phyloP scores from a whole-genome alignment of 257 asterid species.

The Solanum piurae region DNA sequence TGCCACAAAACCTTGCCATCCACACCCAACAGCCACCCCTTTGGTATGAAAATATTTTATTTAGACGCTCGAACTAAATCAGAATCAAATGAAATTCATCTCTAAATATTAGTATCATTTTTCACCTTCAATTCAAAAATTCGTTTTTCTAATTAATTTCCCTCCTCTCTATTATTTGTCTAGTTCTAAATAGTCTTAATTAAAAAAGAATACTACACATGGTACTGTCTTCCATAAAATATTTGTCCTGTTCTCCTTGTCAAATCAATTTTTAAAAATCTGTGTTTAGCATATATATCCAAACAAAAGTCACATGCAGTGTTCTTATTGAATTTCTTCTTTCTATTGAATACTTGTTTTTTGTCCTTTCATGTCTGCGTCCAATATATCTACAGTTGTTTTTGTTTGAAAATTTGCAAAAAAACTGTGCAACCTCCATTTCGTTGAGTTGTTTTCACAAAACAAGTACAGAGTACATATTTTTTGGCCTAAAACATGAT shows the following conservation, averaged over 20 bases:
- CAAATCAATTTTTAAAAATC: not conserved
- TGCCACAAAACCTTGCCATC: slow-evolving; percentile 29
- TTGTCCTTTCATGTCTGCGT: not conserved
- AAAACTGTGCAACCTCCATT: not conserved
- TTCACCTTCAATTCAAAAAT: not conserved
- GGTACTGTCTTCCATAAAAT: not conserved
- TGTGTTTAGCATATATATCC: not conserved
- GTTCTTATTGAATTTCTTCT: not conserved
- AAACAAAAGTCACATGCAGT: not conserved
- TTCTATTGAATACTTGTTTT: not conserved
- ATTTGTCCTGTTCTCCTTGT: not conserved
- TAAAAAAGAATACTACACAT: not conserved
- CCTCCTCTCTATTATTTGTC: not conserved
- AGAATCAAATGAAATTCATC: not conserved
- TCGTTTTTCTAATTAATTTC: not conserved
- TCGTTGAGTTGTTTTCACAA: not conserved
- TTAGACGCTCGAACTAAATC: not conserved
- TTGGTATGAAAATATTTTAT: not conserved
- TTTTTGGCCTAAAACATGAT: not conserved
- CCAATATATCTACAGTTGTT: not conserved
- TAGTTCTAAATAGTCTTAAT: not conserved
- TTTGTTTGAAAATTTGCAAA: not conserved
- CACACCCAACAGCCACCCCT: slow-evolving; percentile 35
- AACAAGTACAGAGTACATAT: not conserved
- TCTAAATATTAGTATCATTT: not conserved